These are phyloP conservation scores for Macadamia integrifolia DNA, from an alignment of 164 flowering plant genomes.

Conservation along the genomic window DNA sequence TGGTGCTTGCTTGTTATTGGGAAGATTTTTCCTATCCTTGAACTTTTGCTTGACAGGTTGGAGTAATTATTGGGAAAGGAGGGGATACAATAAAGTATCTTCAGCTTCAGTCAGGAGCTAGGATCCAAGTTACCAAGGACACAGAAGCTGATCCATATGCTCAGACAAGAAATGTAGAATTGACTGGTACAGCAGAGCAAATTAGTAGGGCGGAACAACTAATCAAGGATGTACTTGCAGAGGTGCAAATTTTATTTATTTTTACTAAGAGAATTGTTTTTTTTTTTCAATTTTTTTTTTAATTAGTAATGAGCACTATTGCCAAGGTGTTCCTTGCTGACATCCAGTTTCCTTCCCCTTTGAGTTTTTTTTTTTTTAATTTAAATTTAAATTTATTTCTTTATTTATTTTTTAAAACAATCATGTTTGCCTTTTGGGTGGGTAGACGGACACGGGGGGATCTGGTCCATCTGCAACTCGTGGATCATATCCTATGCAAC, in stretches of 20 bases:
- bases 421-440: slow-evolving; percentile 1
- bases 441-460: slow-evolving; percentile 79
- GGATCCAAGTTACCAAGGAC: slow-evolving; percentile 94
- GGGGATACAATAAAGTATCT: slow-evolving; percentile 96
- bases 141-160: slow-evolving; percentile 83
- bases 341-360: too few relatives aligned
- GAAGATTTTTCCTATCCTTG: too few relatives aligned
- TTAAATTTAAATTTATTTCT: too few relatives aligned
- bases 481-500: slow-evolving; percentile 28
- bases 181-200: slow-evolving; percentile 81
- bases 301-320: too few relatives aligned
- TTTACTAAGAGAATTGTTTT: too few relatives aligned
- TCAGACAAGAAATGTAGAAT: slow-evolving; percentile 65
- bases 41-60: slow-evolving; percentile 34
- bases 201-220: slow-evolving; percentile 84
- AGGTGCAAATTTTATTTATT: slow-evolving; percentile 28
- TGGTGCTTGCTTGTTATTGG: too few relatives aligned
- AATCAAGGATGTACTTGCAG: slow-evolving; percentile 73
- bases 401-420: background rate
- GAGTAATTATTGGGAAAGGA: slow-evolving; percentile 95
- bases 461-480: slow-evolving; percentile 50
- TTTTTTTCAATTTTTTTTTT: too few relatives aligned
- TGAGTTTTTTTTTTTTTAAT: too few relatives aligned
- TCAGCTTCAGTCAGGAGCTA: slow-evolving; percentile 93
- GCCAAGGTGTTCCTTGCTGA: too few relatives aligned